Evolutionary conservation across 768 basidiomycete genomes (phyloP).

Genomic region (Solioccasus polychromus): DNA sequence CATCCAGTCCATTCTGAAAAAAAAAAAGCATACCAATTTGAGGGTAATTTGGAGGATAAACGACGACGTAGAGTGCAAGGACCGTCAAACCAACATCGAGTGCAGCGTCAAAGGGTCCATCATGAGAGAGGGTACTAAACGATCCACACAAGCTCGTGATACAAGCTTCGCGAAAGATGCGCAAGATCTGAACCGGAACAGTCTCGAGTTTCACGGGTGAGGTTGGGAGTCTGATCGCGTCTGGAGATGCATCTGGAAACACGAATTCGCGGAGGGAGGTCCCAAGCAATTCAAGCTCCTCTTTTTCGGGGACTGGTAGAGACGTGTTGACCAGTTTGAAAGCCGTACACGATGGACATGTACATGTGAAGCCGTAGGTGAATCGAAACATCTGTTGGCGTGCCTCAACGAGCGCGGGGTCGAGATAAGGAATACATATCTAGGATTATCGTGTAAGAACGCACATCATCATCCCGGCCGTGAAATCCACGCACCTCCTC

Average conservation of each 20-base stretch:
- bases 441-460: slow-evolving; percentile 26
- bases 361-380: slow-evolving; percentile 69
- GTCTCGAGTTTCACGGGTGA: slow-evolving; percentile 23
- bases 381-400: slow-evolving; percentile 55
- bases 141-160: slow-evolving; percentile 54
- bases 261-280: slow-evolving; percentile 40
- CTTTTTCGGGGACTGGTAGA: slow-evolving; percentile 35
- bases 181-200: slow-evolving; percentile 41
- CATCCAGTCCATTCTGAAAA: background rate
- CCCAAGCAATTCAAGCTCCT: slow-evolving; percentile 13
- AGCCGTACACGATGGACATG: slow-evolving; percentile 54
- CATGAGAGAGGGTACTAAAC: slow-evolving; percentile 72
- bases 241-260: slow-evolving; percentile 27
- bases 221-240: slow-evolving; percentile 22
- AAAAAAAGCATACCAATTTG: slow-evolving; percentile 58
- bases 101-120: slow-evolving; percentile 53
- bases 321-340: slow-evolving; percentile 38
- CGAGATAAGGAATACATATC: slow-evolving; percentile 76
- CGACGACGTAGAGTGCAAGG: slow-evolving; percentile 60
- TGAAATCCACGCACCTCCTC: slow-evolving; percentile 57
- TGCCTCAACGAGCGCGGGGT: slow-evolving; percentile 66
- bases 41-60: slow-evolving; percentile 80
- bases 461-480: background rate
- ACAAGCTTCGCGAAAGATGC: slow-evolving; percentile 55
- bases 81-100: slow-evolving; percentile 53